These are phyloP conservation scores for Lineolata rhizophorae DNA, from an alignment of 495 filamentous ascomycete genomes.

Conservation along the genomic window DNA sequence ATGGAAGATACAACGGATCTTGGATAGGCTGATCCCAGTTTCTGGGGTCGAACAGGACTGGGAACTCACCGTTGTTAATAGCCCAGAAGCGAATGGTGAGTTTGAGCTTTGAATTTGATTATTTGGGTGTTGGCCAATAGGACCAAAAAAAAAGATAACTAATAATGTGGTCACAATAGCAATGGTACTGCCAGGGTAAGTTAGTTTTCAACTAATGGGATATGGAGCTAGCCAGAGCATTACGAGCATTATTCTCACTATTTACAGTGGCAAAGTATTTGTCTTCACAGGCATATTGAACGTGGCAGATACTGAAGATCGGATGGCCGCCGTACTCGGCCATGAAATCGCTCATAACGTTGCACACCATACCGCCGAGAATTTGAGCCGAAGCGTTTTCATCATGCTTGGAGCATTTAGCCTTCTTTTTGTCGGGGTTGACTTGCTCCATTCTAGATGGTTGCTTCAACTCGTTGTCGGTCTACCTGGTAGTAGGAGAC, in stretches of 20 bases:
- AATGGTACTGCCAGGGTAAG: slow-evolving; percentile 61
- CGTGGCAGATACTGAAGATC: slow-evolving; percentile 47
- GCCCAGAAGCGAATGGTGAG: slow-evolving; percentile 45
- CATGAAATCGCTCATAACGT: slow-evolving; percentile 93
- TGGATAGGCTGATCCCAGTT: slow-evolving; percentile 48
- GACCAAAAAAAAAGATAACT: no score
- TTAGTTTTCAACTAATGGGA: no score
- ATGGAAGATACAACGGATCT: slow-evolving; percentile 38
- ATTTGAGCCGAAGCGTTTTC: slow-evolving; percentile 42
- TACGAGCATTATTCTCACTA: slow-evolving; percentile 4
- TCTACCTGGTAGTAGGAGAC: slow-evolving; percentile 46
- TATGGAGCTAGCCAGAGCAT: background rate
- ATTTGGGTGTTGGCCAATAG: no score
- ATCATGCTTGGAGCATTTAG: slow-evolving; percentile 30
- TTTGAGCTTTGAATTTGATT: no score
- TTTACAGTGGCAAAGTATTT: slow-evolving; percentile 60
- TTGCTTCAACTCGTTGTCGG: slow-evolving; percentile 40
- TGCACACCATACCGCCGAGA: slow-evolving; percentile 58
- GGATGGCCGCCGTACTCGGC: slow-evolving; percentile 63
- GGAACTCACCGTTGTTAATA: slow-evolving; percentile 74
- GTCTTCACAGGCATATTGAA: slow-evolving; percentile 66
- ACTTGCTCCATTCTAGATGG: slow-evolving; percentile 25
- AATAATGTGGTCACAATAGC: no score
- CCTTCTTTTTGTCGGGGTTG: slow-evolving; percentile 27
- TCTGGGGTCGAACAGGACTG: slow-evolving; percentile 43